Evolutionary conservation across 371 early-diverging fungal genomes (phyloP).

Genomic region (Mortierella sp.): DNA sequence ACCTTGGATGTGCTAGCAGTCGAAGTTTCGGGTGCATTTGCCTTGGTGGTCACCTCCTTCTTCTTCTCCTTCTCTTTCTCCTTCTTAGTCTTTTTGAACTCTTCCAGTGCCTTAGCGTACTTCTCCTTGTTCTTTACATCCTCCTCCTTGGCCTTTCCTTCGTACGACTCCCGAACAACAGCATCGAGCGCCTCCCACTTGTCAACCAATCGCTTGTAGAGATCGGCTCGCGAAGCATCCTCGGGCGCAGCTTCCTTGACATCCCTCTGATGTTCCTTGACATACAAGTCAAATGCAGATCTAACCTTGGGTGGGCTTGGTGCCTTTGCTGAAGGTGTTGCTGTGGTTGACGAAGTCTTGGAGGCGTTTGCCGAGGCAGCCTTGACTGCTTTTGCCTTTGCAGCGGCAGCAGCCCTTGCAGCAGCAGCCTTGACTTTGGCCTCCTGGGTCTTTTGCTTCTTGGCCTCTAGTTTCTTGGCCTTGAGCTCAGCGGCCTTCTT

Average conservation of each 20-base stretch:
- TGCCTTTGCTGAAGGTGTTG: too few relatives aligned
- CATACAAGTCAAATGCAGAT: slow-evolving; percentile 47
- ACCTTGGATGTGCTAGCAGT: slow-evolving; percentile 1
- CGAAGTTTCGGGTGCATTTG: not conserved
- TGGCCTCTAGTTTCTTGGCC: slow-evolving; percentile 7
- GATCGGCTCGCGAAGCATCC: slow-evolving; percentile 47
- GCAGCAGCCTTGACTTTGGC: slow-evolving; percentile 25
- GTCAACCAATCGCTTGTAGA: slow-evolving; percentile 41
- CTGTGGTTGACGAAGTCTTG: too few relatives aligned
- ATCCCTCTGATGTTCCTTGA: slow-evolving; percentile 43
- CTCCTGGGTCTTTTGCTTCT: slow-evolving; percentile 26
- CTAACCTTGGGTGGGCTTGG: slow-evolving; percentile 25
- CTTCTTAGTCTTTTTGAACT: slow-evolving; percentile 26
- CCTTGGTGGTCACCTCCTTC: slow-evolving; percentile 19
- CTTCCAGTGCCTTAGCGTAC: slow-evolving; percentile 14
- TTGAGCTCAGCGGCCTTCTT: slow-evolving; percentile 29
- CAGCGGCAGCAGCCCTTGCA: slow-evolving; percentile 40
- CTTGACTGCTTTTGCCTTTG: slow-evolving; percentile 30
- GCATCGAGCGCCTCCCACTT: slow-evolving; percentile 38
- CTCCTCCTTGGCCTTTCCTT: slow-evolving; percentile 34
- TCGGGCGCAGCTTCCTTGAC: slow-evolving; percentile 33
- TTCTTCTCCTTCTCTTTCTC: slow-evolving; percentile 23
- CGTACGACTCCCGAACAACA: slow-evolving; percentile 10
- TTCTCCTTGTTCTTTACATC: slow-evolving; percentile 43
- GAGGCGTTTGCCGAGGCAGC: not conserved